Conservation (phyloP, 2,329 filamentous ascomycete species). For the Fusarium sp. region DNA sequence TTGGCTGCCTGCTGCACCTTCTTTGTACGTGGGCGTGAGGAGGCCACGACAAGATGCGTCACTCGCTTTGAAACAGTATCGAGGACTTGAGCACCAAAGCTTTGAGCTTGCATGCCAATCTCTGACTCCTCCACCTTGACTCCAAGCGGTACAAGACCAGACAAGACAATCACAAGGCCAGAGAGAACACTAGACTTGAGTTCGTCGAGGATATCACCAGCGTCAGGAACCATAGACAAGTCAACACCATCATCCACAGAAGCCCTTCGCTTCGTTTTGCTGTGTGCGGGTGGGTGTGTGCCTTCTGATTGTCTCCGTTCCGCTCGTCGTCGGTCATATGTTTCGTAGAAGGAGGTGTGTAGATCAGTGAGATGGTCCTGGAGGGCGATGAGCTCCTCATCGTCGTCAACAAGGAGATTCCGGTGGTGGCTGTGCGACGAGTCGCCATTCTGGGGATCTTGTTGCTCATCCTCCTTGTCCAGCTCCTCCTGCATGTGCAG, state of each 20-base stretch:
- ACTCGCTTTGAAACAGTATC: slow-evolving; percentile 67
- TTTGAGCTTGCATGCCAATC: slow-evolving; percentile 83
- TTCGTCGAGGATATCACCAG: slow-evolving; percentile 80
- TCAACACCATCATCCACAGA: slow-evolving; percentile 55
- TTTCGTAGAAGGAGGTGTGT: slow-evolving; percentile 81
- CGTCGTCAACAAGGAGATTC: slow-evolving; percentile 86
- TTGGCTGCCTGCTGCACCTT: slow-evolving; percentile 89
- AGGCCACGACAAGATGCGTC: slow-evolving; percentile 77
- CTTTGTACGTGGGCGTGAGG: slow-evolving; percentile 77
- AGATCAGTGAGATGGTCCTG: slow-evolving; percentile 77
- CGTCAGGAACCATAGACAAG: slow-evolving; percentile 73
- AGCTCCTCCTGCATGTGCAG: slow-evolving; percentile 91
- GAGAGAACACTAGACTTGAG: slow-evolving; percentile 80
- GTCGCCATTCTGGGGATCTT: slow-evolving; percentile 40
- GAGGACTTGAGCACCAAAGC: slow-evolving; percentile 76
- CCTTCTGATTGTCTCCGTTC: slow-evolving; percentile 49
- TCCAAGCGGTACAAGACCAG: slow-evolving; percentile 85
- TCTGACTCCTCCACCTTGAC: slow-evolving; percentile 82
- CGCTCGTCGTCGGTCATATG: slow-evolving; percentile 70
- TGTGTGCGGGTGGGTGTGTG: slow-evolving; percentile 48
- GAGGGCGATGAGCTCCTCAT: slow-evolving; percentile 79
- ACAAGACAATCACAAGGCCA: slow-evolving; percentile 82
- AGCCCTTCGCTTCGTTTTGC: slow-evolving; percentile 43
- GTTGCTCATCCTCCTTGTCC: slow-evolving; percentile 73
- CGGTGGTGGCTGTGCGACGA: slow-evolving; percentile 52